Evolutionary conservation across 2,329 filamentous ascomycete genomes (phyloP).

Genomic region (Stachybotrys elegans): DNA sequence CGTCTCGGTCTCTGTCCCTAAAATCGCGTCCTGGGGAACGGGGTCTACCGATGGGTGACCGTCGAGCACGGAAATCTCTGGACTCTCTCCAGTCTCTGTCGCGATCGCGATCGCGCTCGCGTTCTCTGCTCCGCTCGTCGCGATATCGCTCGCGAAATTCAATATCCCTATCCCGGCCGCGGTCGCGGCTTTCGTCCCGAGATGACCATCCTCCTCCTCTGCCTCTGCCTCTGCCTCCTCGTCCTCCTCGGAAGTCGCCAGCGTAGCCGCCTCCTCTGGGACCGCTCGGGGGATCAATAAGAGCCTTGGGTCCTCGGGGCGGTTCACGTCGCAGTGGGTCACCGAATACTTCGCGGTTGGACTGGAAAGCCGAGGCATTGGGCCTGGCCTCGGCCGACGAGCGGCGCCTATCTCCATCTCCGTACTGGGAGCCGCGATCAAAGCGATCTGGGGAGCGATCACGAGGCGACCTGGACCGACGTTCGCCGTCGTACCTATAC

Average conservation of each 20-base stretch:
- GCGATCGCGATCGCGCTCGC: conserved; percentile 51
- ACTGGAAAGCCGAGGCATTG: conserved; percentile 55
- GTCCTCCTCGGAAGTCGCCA: conserved; percentile 54
- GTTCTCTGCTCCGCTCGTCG: conserved; percentile 55
- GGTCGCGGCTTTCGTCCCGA: conserved; percentile 58
- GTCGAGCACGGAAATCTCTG: conserved; percentile 38
- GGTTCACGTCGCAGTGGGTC: conserved; percentile 60
- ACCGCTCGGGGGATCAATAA: conserved; percentile 64
- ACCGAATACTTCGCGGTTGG: conserved; percentile 53
- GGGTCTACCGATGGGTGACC: conserved; percentile 54
- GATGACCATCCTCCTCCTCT: conserved; percentile 52
- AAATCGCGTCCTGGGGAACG: conserved; percentile 65
- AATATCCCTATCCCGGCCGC: conserved; percentile 53
- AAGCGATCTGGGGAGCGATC: conserved; percentile 68
- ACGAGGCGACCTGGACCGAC: conserved; percentile 59
- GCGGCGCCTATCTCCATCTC: conserved; percentile 64
- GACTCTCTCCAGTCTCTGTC: conserved; percentile 41
- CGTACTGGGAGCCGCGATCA: conserved; percentile 48
- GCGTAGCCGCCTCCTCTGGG: conserved; percentile 63
- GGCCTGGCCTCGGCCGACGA: conserved; percentile 55
- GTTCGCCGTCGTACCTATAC: conserved; percentile 60
- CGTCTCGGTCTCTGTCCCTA: conserved; percentile 53
- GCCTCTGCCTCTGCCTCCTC: conserved; percentile 46
- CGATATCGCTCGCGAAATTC: conserved; percentile 57
- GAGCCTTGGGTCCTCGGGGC: conserved; percentile 75